Base-by-base conservation (phyloP, 2,329 filamentous ascomycete genomes). In the Epichloe scottii region DNA sequence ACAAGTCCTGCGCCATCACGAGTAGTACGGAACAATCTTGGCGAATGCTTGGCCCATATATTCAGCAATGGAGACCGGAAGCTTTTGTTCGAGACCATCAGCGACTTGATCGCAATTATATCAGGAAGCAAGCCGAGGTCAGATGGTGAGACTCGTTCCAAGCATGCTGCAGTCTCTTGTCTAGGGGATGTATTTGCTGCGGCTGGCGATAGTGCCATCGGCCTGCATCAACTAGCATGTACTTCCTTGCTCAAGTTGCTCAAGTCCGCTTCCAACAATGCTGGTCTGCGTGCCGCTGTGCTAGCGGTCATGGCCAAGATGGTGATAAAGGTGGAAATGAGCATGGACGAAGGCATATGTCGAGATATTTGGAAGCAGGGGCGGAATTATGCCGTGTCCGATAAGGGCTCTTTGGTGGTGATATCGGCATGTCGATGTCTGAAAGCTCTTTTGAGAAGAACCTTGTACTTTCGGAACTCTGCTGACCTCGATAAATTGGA, bases 331-430 rank as follows among this genome's bases (percentile, higher is more conserved):
- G 80, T 96, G 30, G 78, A 79, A 51, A 74, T 76, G 5, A 89
- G 87, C 54, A 76, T 91, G 60, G 93, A 98, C 59, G 93, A 98
- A 66, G 74, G 72, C 50, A 75, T 90, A 38, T 87, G 87, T n/a
- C 82, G 89, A 61, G 90, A 96, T 64, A 80, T 94, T 15, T 97
- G 89, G 89, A 98, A 96, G 67, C 87, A 91, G 64, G 85, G 83
- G 26, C 82, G 93, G 55, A 88, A 77, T 66, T 78, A 85, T 58
- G 85, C 85, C 30, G 76, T 82, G 0, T 76, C 75, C 53, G 94
- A 98, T 66, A 97, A 93, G 67, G 87, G 89, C 4, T 76, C 82
- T 3, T 75, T 95, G 35, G 89, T 91, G 7, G 81, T 95, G 63
- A 78, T 85, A 15, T 79, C 82, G 51, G 86, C 88, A 8, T 94